Base-by-base conservation (phyloP, 2,329 filamentous ascomycete genomes). In the Pezicula neosporulosa region DNA sequence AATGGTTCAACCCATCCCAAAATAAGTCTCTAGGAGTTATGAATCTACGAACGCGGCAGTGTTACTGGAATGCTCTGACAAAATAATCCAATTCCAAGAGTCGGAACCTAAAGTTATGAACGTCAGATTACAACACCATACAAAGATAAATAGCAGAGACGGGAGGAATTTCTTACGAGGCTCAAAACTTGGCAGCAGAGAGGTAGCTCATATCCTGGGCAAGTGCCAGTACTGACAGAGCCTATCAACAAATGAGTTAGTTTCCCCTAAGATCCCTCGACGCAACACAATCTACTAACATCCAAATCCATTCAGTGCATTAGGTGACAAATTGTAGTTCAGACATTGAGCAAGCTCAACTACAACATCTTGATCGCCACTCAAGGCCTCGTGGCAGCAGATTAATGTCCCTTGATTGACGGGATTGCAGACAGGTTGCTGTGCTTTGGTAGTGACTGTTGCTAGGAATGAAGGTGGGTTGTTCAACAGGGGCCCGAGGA, bases 291-390 rank as follows among this genome's bases (percentile, higher is more conserved):
- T 15, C 5, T 5, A 44, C 41, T 44, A 12, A 44, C 41, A 44
- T 19, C 18, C 21, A 15, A 44, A 44, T 24, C 58, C 54, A 44
- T 60, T 57, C 30, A 57, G 49, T 18, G 49, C 54, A 24, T 59
- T 59, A 7, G 41, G 43, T 19, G 56, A 56, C 16, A 60, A 21
- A 18, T 46, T 45, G 36, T 58, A 58, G 3, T 42, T 49, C 28
- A 54, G 24, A 2, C 52, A 12, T 3, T 49, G 41, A 18, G 57
- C 46, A 6, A 53, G n/a, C 36, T 55, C 33, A 3, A 54, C 45
- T 6, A 61, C 33, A n/a, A 59, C n/a, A 0, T 52, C 52, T 10
- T 56, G 47, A 33, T 55, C 53, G 18, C 59, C 59, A 16, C 57
- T 49, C 43, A 59, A 54, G 10, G 47, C 50, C 1, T 44, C 50